Base-by-base conservation (phyloP, 805 yeast species). In the Debaryomyces castellii region DNA sequence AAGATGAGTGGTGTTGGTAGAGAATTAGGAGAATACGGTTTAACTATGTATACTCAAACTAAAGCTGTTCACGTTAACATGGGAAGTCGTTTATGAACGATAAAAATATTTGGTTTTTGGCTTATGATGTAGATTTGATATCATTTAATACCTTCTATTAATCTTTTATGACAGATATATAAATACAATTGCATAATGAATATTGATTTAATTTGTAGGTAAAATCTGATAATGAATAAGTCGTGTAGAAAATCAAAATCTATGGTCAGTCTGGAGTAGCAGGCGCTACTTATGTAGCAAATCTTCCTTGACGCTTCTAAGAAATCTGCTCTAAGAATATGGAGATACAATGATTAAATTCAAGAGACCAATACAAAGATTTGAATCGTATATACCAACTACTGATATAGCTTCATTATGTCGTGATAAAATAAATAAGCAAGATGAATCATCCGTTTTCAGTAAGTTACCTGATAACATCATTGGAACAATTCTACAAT, bases 1-100 rank as follows among this genome's bases (percentile, higher is more conserved):
- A 85, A 86, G 66, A 71, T 78, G 72, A 80, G 87, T 54, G 96
- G 96, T 53, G 75, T 85, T 49, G 95, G 95, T 49, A 79, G 92
- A 54, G 95, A 87, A 67, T 71, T 87, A 51, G 92, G 94, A 39
- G 82, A 81, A 59, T 82, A 81, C 54, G 94, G 89, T 34, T 74
- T 88, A 44, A 70, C 77, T 47, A 74, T 77, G 62, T 87, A 87
- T 69, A 83, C 91, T 9, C 89, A 85, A 67, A 76, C 78, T 45
- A 88, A 87, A 73, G 82, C 92, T 42, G 79, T 88, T 46, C 88
- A 86, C 55, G 83, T 90, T 50, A 88, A 87, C 69, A 62, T 85
- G 53, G 80, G 81, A 16, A 61, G 61, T 43, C 69, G 16, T 30
- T 30, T 30, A 30, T 30, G n/a, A 12, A n/a, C n/a, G n/a, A n/a